phyloP scores from a whole-genome alignment of 148 eudicot genomes.

The Rhododendron ovatum region DNA sequence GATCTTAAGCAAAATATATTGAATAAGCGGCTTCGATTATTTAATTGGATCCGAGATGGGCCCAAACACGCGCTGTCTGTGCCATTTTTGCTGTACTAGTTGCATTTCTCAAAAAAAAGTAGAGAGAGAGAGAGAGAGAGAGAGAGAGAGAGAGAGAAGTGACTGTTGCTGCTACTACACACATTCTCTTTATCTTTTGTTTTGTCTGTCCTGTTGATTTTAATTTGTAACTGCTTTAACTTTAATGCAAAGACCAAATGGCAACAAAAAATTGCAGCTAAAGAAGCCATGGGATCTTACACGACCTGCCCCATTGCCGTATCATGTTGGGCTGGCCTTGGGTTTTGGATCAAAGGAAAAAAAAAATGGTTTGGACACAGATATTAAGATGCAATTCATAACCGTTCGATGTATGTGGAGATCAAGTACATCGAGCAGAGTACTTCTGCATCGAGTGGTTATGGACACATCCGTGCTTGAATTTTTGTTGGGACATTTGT shows the following conservation, averaged over 20 bases:
- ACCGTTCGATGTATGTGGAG: no score
- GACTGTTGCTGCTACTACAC: slow-evolving; percentile 13
- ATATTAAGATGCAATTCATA: no score
- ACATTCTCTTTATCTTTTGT: slow-evolving; percentile 14
- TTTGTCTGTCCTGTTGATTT: background rate
- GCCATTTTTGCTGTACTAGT: no score
- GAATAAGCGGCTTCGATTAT: no score
- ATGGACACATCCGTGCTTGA: background rate
- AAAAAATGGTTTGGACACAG: background rate
- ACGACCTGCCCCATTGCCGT: slow-evolving; percentile 26
- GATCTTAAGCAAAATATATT: no score
- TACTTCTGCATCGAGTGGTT: no score
- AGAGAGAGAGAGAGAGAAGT: background rate
- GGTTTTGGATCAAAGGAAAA: slow-evolving; percentile 22
- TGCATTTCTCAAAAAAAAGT: no score
- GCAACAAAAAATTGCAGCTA: slow-evolving; percentile 18
- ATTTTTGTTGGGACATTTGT: background rate
- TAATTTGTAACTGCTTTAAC: slow-evolving; percentile 22
- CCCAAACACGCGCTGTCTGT: no score
- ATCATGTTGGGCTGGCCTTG: slow-evolving; percentile 23
- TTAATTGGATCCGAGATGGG: no score
- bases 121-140: background rate
- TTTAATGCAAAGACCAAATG: slow-evolving; percentile 40
- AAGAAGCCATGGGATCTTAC: slow-evolving; percentile 6
- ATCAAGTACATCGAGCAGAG: no score